Conservation (phyloP, 306 rosid species). For the Rosa persica region DNA sequence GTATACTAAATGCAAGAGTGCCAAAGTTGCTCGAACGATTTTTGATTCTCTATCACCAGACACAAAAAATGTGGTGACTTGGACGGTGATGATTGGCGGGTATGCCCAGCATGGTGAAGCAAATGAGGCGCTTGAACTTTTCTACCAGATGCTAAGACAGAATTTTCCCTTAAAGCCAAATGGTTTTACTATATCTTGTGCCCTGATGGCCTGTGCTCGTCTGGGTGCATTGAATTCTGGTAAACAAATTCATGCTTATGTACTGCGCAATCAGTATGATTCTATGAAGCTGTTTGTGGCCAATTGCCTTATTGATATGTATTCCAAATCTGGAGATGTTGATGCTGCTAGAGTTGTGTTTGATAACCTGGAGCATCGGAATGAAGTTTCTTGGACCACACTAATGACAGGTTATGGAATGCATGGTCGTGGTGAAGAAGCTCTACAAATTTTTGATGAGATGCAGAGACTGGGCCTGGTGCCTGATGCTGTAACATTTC, state of each 20-base stretch:
- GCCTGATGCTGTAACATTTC: constrained; percentile 71
- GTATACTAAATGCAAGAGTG: constrained; percentile 74
- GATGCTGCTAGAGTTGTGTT: constrained; percentile 69
- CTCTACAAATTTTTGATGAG: constrained; percentile 56
- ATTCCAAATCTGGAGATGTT: constrained; percentile 77
- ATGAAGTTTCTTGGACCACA: constrained; percentile 86
- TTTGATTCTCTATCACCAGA: constrained; percentile 52
- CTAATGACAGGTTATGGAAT: constrained; percentile 75
- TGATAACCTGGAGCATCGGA: constrained; percentile 49
- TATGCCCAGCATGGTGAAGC: constrained; percentile 92
- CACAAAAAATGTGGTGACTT: constrained; percentile 69
- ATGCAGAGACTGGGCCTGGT: constrained; percentile 52
- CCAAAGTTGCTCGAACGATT: constrained; percentile 45
- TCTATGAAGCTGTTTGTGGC: constrained; percentile 52
- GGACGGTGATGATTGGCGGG: constrained; percentile 93
- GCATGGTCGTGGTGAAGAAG: constrained; percentile 87
- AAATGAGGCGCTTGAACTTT: constrained; percentile 63
- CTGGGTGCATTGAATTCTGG: constrained; percentile 65
- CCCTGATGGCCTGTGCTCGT: constrained; percentile 86
- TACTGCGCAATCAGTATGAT: constrained; percentile 49
- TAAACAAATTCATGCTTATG: constrained; percentile 64
- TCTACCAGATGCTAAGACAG: constrained; percentile 59
- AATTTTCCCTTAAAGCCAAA: constrained; percentile 54
- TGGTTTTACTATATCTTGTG: constrained; percentile 83
- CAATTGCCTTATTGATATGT: constrained; percentile 87